Base-by-base conservation (phyloP, 75 land plant genomes). In the Pinus albicaulis region DNA sequence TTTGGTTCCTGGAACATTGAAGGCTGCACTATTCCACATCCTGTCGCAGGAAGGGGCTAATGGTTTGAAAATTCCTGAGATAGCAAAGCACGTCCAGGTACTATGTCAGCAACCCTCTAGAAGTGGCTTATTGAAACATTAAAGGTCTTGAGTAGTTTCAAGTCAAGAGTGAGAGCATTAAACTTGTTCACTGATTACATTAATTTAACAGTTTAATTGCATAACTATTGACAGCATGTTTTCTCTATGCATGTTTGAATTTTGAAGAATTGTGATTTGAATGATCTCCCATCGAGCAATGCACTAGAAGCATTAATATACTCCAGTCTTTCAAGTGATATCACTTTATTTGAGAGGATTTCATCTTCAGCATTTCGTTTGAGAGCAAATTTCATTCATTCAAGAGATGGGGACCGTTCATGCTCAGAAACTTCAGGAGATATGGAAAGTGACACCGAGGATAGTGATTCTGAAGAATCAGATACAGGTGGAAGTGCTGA, bases 331-430 rank as follows among this genome's bases (percentile, higher is more conserved):
- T 86, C 95, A 17, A 89, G 98, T 74, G 99, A 97, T 75, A 85
- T 94, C 25, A 89, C 88, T 20, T 68, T 97, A 59, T 97, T 95
- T 87, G 99, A 97, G 76, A 85, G 92, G 80, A 91, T 94, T 16
- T 87, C 92, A 16, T 76, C 84, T 58, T 89, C 92, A 72, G 84
- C 96, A 57, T 97, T 89, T 78, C 89, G 95, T 69, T 82, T 97
- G 11, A 82, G 93, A 23, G 75, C 76, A 64, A 84, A 79, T 81
- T 76, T 88, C 59, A 73, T 80, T 52, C 71, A 83, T 66, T 66
- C 80, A 57, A 84, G 81, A 53, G 92, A 84, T 58, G 89, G 80
- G 17, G 80, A 80, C 52, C 74, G 76, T 28, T 84, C 87, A 63
- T 89, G 85, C 63, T 77, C 86, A 76, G 89, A 89, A 56, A 89